These are phyloP conservation scores for Alternaria incomplexa DNA, from an alignment of 2,329 filamentous ascomycete species.

Conservation along the genomic window DNA sequence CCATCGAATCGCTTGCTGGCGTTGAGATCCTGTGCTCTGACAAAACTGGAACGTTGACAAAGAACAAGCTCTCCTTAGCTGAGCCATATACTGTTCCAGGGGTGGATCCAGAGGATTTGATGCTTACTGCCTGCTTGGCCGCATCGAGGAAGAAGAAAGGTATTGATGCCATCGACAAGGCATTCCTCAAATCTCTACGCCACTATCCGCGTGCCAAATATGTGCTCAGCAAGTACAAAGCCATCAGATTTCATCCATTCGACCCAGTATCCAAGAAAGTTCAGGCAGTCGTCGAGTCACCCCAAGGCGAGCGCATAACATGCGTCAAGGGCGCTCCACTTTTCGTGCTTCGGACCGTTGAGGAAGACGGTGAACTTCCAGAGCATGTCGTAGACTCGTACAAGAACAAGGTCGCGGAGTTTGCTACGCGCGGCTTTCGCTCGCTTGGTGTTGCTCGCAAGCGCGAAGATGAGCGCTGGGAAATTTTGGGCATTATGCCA, in stretches of 20 bases:
- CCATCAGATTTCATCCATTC: conserved; percentile 84
- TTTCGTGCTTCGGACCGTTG: conserved; percentile 84
- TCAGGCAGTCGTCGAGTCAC: conserved; percentile 80
- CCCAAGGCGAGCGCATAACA: conserved; percentile 80
- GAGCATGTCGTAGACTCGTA: conserved; percentile 80
- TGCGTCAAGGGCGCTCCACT: conserved; percentile 92
- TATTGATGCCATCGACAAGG: conserved; percentile 94
- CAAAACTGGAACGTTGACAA: conserved; percentile 92
- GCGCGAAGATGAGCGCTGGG: conserved; percentile 80
- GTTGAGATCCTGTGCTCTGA: conserved; percentile 94
- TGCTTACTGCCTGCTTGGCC: conserved; percentile 89
- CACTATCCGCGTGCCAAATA: conserved; percentile 83
- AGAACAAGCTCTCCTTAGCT: conserved; percentile 88
- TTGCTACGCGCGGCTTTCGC: conserved; percentile 91
- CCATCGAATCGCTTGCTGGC: conserved; percentile 89
- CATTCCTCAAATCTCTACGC: conserved; percentile 84
- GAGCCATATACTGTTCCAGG: conserved; percentile 84
- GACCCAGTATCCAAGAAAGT: conserved; percentile 96
- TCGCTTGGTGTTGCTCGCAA: conserved; percentile 93
- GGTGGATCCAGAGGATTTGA: conserved; percentile 84
- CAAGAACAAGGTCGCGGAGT: conserved; percentile 91
- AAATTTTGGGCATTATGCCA: conserved; percentile 94
- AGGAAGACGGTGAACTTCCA: conserved; percentile 81
- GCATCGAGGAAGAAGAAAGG: conserved; percentile 95
- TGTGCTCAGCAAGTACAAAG: conserved; percentile 82